Base-by-base conservation (phyloP, 1,139 yeast species). In the Geotrichum carabidarum region DNA sequence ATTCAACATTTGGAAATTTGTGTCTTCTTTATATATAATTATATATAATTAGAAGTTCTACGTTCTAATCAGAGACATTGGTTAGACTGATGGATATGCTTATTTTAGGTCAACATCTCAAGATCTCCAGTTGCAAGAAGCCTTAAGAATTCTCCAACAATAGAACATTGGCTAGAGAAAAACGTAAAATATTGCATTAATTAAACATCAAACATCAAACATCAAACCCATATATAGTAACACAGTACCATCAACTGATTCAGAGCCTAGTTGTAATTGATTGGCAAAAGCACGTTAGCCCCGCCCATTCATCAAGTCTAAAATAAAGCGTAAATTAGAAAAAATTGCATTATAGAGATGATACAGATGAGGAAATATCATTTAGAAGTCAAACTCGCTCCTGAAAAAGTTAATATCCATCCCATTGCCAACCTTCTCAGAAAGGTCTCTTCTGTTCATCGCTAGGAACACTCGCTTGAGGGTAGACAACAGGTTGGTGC, bases 391-490 rank as follows among this genome's bases (percentile, higher is more conserved):
- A 67, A 90, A 90, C 64, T 87, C 94, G 12, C 73, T 76, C 61
- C 90, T 78, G 72, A 91, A 91, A 59, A 80, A 83, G 51, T 78
- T 74, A 63, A 90, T 78, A 64, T 86, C 83, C 86, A 90, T 83
- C 6, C 93, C 94, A 1, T 94, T 94, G 63, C 81, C 82, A 9
- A 93, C 95, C 68, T 79, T 77, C 63, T 86, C 95, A 53, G 89
- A 75, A 63, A 93, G 75, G 68, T 93, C 99, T 55, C 94, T 79
- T 68, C 98, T 81, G 61, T 89, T 94, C 96, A 91, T 86, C 1
- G 96, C 95, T 65, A 90, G 78, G 64, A 93, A 89, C 4, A 95
- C 95, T 57, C 98, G 77, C 67, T 91, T 86, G 65, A 93, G 77
- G 2, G 97, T 91, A 66, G 91, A 98, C 59, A 86, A 77, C 57